These are phyloP conservation scores for Tuber borchii DNA, from an alignment of 495 filamentous ascomycete genomes.

Conservation along the genomic window DNA sequence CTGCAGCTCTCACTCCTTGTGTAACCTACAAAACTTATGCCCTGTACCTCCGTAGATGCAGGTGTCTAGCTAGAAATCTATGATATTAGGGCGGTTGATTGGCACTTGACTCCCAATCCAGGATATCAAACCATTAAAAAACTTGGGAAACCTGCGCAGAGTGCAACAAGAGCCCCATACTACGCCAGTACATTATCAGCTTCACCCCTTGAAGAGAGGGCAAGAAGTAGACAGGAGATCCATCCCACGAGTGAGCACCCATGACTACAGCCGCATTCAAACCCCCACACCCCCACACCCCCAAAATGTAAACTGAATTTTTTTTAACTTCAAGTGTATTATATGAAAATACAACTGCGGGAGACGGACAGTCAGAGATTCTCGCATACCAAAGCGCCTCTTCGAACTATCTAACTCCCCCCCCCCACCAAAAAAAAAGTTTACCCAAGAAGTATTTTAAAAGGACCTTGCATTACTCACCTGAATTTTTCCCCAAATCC, in stretches of 20 bases:
- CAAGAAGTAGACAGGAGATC: not conserved
- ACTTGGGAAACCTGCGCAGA: not conserved
- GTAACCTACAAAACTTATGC: too few relatives aligned
- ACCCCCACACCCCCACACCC: not conserved
- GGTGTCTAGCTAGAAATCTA: not conserved
- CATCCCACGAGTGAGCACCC: not conserved
- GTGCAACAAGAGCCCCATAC: not conserved
- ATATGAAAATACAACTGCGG: not conserved
- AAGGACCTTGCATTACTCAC: not conserved
- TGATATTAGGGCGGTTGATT: not conserved
- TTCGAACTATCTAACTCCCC: not conserved
- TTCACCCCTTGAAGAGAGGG: not conserved
- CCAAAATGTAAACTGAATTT: not conserved
- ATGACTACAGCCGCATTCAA: not conserved
- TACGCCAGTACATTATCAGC: too few relatives aligned
- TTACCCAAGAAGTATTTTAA: not conserved
- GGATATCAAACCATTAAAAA: not conserved
- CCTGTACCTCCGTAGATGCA: too few relatives aligned
- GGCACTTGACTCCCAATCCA: not conserved
- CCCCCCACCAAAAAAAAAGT: not conserved
- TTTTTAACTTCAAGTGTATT: not conserved
- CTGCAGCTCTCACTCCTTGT: too few relatives aligned
- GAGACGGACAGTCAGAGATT: not conserved
- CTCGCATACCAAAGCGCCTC: not conserved
- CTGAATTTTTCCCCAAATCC: not conserved